Evolutionary conservation across 495 filamentous ascomycete species (phyloP).

Genomic region (Aspergillus carlsbadensis): DNA sequence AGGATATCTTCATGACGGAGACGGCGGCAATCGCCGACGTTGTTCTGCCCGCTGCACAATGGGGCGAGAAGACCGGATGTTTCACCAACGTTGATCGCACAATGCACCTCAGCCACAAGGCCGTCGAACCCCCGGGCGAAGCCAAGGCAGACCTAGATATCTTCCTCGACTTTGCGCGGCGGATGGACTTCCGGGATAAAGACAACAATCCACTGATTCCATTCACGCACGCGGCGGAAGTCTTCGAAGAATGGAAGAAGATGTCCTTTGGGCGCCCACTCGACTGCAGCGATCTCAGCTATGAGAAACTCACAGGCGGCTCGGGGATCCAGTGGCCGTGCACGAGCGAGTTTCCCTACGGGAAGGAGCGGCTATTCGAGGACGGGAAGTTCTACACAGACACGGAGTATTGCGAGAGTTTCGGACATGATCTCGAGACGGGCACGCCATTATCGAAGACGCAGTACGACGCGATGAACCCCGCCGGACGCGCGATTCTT

Average conservation of each 20-base stretch:
- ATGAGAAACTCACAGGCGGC: background rate
- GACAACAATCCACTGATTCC: slow-evolving; percentile 18
- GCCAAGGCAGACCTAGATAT: slow-evolving; percentile 17
- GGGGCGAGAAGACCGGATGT: slow-evolving; percentile 25
- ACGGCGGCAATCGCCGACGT: slow-evolving; percentile 11
- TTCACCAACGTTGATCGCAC: slow-evolving; percentile 27
- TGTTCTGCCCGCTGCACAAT: slow-evolving; percentile 22
- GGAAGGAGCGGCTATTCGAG: slow-evolving; percentile 1
- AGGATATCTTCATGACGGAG: slow-evolving; percentile 7
- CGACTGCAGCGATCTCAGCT: slow-evolving; percentile 17
- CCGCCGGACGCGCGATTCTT: slow-evolving; percentile 3
- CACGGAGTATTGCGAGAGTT: slow-evolving; percentile 9
- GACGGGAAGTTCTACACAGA: slow-evolving; percentile 11
- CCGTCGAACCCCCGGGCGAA: slow-evolving; percentile 21
- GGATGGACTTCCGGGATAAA: slow-evolving; percentile 23
- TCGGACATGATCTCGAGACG: slow-evolving; percentile 6
- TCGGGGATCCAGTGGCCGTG: slow-evolving; percentile 7
- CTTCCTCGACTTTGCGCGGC: slow-evolving; percentile 21
- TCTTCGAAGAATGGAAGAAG: slow-evolving; percentile 23
- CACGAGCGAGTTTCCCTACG: background rate
- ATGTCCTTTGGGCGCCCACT: slow-evolving; percentile 20
- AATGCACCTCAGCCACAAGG: slow-evolving; percentile 21
- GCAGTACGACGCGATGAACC: slow-evolving; percentile 6
- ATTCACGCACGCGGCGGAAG: slow-evolving; percentile 16
- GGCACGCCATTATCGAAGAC: background rate